phyloP scores from a whole-genome alignment of 805 yeast genomes.

The Wickerhamiella cacticola region DNA sequence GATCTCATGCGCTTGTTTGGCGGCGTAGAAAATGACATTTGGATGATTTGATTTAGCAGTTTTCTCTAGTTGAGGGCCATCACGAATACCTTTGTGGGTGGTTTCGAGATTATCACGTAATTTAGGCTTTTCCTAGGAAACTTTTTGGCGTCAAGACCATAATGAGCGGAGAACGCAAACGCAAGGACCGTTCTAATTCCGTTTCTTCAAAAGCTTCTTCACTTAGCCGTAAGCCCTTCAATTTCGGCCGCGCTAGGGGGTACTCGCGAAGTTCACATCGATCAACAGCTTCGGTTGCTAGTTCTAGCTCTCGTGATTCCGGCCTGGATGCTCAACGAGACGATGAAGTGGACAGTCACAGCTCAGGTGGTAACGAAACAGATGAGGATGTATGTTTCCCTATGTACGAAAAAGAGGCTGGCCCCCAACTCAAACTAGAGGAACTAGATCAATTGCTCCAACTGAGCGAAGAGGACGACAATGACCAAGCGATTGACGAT shows the following conservation, averaged over 20 bases:
- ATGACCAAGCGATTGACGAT: conserved; percentile 55
- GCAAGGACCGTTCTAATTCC: conserved; percentile 5
- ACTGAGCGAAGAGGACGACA: conserved; percentile 17
- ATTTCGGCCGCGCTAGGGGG: conserved; percentile 5
- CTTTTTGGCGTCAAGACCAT: background rate
- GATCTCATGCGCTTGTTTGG: background rate
- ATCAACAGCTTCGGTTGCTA: background rate
- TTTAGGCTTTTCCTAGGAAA: too few species aligned
- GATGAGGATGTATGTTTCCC: conserved; percentile 98
- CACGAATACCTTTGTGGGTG: background rate
- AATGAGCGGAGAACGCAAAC: conserved; percentile 4
- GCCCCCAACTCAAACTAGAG: conserved; percentile 59
- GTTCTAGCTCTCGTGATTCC: conserved; percentile 1
- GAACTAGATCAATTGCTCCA: conserved; percentile 44
- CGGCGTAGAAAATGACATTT: background rate
- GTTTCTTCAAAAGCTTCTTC: conserved; percentile 2
- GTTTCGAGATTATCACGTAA: background rate
- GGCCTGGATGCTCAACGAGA: conserved; percentile 10
- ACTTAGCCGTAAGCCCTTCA: conserved; percentile 4
- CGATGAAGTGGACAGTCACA: conserved; percentile 5
- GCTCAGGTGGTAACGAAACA: conserved; percentile 48
- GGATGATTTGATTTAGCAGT: background rate
- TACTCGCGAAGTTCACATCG: conserved; percentile 2
- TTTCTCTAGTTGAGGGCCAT: background rate
- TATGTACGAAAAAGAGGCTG: conserved; percentile 54